Evolutionary conservation across 139 green algal species (phyloP), one percentile per base, ranked within the genome.

Genomic region (Closterium sp.): DNA sequence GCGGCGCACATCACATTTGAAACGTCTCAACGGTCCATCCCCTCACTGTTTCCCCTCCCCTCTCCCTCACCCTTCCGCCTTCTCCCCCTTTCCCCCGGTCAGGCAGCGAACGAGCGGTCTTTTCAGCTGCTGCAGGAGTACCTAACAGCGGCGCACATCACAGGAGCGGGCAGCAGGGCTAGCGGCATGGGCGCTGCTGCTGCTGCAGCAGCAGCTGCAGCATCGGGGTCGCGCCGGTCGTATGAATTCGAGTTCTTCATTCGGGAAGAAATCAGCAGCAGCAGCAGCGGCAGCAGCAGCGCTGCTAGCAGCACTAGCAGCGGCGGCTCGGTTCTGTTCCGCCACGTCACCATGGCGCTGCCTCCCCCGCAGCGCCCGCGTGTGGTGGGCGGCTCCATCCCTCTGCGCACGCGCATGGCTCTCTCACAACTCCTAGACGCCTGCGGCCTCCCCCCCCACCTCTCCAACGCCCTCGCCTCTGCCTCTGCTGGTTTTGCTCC

Each of bases 101-200:
- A 95, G 92, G 92, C 85, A 21, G 85, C 93, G 0, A 94, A 94
- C 30, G 92, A 95, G 85, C 85, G n/a, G 84, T 94, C 92, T 13
- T 94, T 94, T 28, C 92, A 94, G 34, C 28, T 94, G 86, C 70
- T 94, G 22, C 92, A 94, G 87, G 92, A 94, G 86, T 94, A 94
- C 87, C 92, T 94, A 22, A n/a, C 84, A 31, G 89, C 19, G 31
- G 62, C 84, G 21, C 34, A 91, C 24, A 28, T 31, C 31, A 31
- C 9, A 31, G 85, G 85, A 7, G 85, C 85, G 2, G n/a, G n/a
- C 9, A 87, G 85, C n/a, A 45, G 89, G 27, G 32, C 89, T 13
- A n/a, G 84, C 19, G 86, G 45, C 27, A n/a, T 24, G 19, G 10
- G 42, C 22, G 62, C 62, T 27, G 62, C 62, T 6, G 62, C 62